Evolutionary conservation across 768 basidiomycete genomes (phyloP).

Genomic region (Podaxis sp.): DNA sequence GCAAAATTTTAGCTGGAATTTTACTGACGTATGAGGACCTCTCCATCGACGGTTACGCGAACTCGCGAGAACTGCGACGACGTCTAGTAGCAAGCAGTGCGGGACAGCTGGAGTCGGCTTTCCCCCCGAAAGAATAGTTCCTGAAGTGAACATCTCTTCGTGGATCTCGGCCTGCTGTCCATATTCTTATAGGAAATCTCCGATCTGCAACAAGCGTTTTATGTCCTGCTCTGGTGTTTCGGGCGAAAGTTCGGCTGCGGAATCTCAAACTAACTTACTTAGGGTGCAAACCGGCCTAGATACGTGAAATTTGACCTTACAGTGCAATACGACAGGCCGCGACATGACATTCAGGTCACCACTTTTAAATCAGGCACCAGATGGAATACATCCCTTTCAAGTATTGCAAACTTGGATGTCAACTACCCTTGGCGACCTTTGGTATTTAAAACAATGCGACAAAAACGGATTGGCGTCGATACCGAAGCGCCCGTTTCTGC

Average conservation of each 20-base stretch:
- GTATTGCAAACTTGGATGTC: not conserved
- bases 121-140: constrained; percentile 8
- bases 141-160: constrained; percentile 11
- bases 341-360: constrained; percentile 19
- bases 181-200: constrained; percentile 11
- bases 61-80: not conserved
- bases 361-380: constrained; percentile 22
- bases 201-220: constrained; percentile 14
- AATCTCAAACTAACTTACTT: constrained; percentile 18
- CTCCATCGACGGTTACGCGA: not conserved
- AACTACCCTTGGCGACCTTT: constrained; percentile 10
- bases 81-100: not conserved
- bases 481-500: constrained; percentile 24
- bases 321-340: constrained; percentile 15
- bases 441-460: constrained; percentile 27
- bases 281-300: constrained; percentile 16
- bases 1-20: not conserved
- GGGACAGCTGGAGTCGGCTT: not conserved
- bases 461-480: constrained; percentile 26
- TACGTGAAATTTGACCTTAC: constrained; percentile 18
- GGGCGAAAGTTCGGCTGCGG: constrained; percentile 16
- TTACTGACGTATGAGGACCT: not conserved
- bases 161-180: constrained; percentile 12
- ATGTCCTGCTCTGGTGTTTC: constrained; percentile 5
- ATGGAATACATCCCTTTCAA: constrained; percentile 13